Percentiles rank a stretch among this genome's conserved stretches.
Evolutionary conservation across 1,139 yeast genomes (phyloP).

Genomic region (Kodamaea anthophila): DNA sequence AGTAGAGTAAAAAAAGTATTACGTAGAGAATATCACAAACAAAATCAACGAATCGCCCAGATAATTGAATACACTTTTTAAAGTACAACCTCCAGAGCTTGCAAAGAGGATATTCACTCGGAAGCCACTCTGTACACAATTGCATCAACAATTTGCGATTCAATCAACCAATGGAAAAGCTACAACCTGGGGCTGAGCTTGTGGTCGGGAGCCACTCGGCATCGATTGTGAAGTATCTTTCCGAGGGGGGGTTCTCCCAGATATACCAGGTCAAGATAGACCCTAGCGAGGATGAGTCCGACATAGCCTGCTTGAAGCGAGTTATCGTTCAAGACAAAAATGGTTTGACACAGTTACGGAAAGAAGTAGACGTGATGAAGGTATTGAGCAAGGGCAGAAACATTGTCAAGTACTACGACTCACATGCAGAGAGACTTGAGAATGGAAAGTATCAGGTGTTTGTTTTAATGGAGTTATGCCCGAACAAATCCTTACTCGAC

Average conservation of each 20-base stretch:
- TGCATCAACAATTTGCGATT: conserved; percentile 4
- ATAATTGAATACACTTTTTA: no score
- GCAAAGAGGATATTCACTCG: no score
- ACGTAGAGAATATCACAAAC: no score
- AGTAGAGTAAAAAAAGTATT: conserved; percentile 1
- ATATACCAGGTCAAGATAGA: conserved; percentile 55
- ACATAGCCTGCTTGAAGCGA: conserved; percentile 62
- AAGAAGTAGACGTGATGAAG: conserved; percentile 81
- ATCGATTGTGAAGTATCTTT: conserved; percentile 31
- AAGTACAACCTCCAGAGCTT: no score
- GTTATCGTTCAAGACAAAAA: conserved; percentile 68
- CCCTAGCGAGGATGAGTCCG: conserved; percentile 29
- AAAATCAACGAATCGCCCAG: no score
- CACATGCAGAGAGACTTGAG: conserved; percentile 64
- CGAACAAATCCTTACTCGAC: conserved; percentile 64
- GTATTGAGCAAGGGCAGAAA: conserved; percentile 47
- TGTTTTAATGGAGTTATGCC: conserved; percentile 73
- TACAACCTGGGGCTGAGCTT: conserved; percentile 29
- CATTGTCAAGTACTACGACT: conserved; percentile 66
- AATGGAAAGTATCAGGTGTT: conserved; percentile 63
- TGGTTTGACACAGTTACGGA: conserved; percentile 58
- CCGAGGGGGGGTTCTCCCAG: conserved; percentile 48
- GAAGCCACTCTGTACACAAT: no score
- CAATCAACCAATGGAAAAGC: conserved; percentile 7
- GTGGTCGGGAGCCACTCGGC: conserved; percentile 41